Conservation (phyloP, 2,329 filamentous ascomycete genomes). For the Paracorniculantispora psalliotae region DNA sequence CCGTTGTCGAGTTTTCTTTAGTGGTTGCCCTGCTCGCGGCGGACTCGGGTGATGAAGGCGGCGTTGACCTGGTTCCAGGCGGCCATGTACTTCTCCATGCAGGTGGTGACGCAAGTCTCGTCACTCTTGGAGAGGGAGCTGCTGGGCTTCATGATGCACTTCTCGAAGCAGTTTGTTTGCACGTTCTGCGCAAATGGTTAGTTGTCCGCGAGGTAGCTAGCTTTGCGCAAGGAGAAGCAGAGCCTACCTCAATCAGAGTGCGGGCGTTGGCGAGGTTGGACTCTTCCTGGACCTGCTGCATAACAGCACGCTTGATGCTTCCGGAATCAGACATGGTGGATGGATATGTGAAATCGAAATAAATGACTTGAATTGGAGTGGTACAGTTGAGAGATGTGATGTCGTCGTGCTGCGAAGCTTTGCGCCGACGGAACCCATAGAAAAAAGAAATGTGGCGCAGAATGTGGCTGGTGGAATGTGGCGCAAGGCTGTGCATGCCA, state of each 20-base stretch:
- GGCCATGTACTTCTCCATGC: slow-evolving; percentile 81
- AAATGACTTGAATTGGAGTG: neutral
- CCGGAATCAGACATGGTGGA: slow-evolving; percentile 51
- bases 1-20: neutral
- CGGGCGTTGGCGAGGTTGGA: slow-evolving; percentile 64
- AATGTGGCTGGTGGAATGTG: neutral
- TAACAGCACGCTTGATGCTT: slow-evolving; percentile 55
- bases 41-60: slow-evolving; percentile 60
- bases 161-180: slow-evolving; percentile 76
- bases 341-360: neutral
- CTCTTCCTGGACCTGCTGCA: slow-evolving; percentile 60
- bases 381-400: neutral
- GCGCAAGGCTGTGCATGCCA: neutral
- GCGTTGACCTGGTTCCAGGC: slow-evolving; percentile 72
- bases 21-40: slow-evolving; percentile 47
- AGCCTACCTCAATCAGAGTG: slow-evolving; percentile 61
- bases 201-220: neutral
- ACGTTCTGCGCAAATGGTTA: slow-evolving; percentile 54
- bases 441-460: neutral
- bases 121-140: slow-evolving; percentile 62
- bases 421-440: neutral
- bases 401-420: neutral
- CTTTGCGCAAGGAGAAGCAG: neutral
- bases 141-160: slow-evolving; percentile 68
- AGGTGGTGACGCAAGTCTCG: slow-evolving; percentile 64